Conservation (phyloP, 257 asterid species). For the Fraxinus pennsylvanica region DNA sequence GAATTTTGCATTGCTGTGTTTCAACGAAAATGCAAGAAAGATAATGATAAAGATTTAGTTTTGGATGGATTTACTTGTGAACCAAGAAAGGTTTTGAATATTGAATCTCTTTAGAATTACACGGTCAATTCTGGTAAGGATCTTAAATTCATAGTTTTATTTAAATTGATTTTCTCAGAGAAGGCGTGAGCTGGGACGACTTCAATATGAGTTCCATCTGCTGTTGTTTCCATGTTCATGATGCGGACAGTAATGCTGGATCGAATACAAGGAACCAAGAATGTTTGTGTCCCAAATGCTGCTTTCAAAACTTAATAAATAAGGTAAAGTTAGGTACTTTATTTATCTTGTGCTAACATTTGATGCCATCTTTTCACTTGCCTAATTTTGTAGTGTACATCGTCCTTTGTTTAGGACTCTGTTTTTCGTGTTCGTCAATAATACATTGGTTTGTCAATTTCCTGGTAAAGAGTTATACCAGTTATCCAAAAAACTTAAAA, state of each 20-base stretch:
- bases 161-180: not conserved
- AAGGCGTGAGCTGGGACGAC: conserved; percentile 20
- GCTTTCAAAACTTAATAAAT: conserved; percentile 33
- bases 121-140: too few relatives aligned
- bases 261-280: conserved; percentile 15
- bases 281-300: conserved; percentile 34
- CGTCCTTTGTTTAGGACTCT: not conserved
- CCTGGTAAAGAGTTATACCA: not conserved
- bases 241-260: conserved; percentile 12
- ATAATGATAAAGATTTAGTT: too few relatives aligned
- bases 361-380: not conserved
- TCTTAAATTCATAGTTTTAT: not conserved
- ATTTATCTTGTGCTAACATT: not conserved
- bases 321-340: conserved; percentile 32
- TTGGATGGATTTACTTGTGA: too few relatives aligned
- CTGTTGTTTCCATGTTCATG: conserved; percentile 43
- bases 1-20: too few relatives aligned
- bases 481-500: too few relatives aligned
- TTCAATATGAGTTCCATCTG: conserved; percentile 48
- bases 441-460: not conserved
- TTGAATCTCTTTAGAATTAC: too few relatives aligned
- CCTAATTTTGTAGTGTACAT: not conserved
- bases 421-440: not conserved
- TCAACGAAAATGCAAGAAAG: too few relatives aligned
- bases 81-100: too few relatives aligned